These are phyloP conservation scores for Trametes maxima DNA, from an alignment of 768 basidiomycete species.

Conservation along the genomic window DNA sequence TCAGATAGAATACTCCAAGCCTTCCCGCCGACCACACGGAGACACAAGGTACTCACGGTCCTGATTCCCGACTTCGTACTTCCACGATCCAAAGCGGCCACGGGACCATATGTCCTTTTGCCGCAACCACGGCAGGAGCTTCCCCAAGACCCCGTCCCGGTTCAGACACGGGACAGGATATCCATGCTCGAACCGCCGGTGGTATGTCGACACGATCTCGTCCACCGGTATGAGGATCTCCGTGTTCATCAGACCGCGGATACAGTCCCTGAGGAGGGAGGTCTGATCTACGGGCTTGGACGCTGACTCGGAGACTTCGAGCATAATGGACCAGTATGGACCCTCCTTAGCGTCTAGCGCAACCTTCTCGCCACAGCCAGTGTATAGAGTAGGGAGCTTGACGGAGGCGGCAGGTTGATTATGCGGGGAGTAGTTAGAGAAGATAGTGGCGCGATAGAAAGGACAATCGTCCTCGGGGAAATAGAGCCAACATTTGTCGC, in stretches of 20 bases:
- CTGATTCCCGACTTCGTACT: slow-evolving; percentile 1
- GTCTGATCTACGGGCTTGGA: neutral
- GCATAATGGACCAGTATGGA: neutral
- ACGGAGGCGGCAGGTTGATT: neutral
- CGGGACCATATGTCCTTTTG: neutral
- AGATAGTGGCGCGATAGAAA: neutral
- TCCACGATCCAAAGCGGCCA: neutral
- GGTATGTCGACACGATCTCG: neutral
- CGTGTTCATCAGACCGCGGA: neutral
- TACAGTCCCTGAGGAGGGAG: neutral
- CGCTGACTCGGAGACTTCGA: neutral
- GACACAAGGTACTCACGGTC: neutral
- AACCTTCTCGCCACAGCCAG: neutral
- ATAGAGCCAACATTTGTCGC: neutral
- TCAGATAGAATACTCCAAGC: neutral
- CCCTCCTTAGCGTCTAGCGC: neutral
- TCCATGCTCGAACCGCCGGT: neutral
- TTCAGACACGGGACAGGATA: neutral
- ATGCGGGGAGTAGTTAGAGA: neutral
- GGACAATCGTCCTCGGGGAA: neutral
- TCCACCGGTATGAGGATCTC: neutral
- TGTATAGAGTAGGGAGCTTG: neutral
- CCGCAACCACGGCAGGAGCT: neutral
- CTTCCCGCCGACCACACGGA: neutral
- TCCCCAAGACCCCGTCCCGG: neutral